Evolutionary conservation across 2,329 filamentous ascomycete species (phyloP).

Genomic region (Colletotrichum coccodes): DNA sequence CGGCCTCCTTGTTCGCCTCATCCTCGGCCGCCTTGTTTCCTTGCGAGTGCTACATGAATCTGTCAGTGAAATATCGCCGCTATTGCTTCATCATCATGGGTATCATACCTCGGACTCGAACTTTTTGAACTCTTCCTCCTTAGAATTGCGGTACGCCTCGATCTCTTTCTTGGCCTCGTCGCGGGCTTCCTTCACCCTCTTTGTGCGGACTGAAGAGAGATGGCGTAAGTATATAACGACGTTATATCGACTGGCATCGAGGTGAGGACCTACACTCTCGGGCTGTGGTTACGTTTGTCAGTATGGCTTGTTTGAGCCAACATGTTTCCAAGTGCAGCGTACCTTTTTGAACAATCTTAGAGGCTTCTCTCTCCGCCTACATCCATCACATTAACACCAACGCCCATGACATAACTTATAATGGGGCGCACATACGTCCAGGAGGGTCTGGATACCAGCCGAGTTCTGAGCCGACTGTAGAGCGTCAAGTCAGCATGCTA

Average conservation of each 20-base stretch:
- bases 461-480: conserved; percentile 96
- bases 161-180: conserved; percentile 98
- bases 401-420: background rate
- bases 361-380: conserved; percentile 96
- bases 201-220: conserved; percentile 72
- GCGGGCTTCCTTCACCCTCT: conserved; percentile 95
- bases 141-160: conserved; percentile 87
- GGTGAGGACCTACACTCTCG: conserved; percentile 79
- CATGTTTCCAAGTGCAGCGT: conserved; percentile 38
- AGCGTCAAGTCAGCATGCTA: conserved; percentile 9
- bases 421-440: conserved; percentile 78
- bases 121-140: conserved; percentile 94
- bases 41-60: conserved; percentile 78
- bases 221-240: conserved; percentile 10
- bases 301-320: background rate
- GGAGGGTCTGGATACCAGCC: conserved; percentile 96
- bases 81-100: background rate
- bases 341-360: conserved; percentile 99
- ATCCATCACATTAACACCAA: conserved; percentile 16
- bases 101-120: conserved; percentile 78
- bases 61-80: background rate
- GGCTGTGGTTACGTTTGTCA: conserved; percentile 59
- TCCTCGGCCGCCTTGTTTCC: conserved; percentile 85
- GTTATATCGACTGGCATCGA: conserved; percentile 18
- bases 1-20: conserved; percentile 82